A percentile compares a stretch with the other conserved stretches of the same genome.
phyloP scores from a whole-genome alignment of 2,329 filamentous ascomycete species.

The Biscogniauxia sp. region DNA sequence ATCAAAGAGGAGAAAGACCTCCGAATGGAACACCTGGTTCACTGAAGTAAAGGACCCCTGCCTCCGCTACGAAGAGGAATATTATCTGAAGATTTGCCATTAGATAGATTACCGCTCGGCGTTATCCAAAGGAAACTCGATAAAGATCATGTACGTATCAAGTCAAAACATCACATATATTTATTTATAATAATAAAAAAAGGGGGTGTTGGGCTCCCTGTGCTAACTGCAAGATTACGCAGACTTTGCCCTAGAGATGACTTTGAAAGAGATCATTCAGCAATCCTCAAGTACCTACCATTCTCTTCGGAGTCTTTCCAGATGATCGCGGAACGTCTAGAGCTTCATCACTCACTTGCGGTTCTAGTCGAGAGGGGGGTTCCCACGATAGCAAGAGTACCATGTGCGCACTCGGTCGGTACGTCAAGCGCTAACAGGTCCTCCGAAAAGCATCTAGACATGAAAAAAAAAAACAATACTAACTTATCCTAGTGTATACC shows the following conservation, averaged over 20 bases:
- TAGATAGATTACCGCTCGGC: neutral
- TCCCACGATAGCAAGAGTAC: neutral
- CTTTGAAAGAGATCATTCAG: neutral
- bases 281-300: neutral
- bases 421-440: neutral
- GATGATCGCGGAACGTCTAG: neutral
- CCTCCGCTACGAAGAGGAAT: neutral
- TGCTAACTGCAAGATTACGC: neutral
- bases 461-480: neutral
- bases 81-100: neutral
- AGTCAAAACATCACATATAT: neutral
- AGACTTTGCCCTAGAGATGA: neutral
- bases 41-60: neutral
- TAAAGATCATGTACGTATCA: neutral
- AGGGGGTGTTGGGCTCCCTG: neutral
- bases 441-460: neutral
- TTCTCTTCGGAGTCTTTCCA: neutral
- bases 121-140: neutral
- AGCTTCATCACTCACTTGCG: neutral
- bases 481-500: neutral
- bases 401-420: neutral
- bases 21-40: neutral
- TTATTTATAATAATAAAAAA: neutral
- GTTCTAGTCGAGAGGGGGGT: neutral
- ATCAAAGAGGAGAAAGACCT: neutral